A percentile compares a stretch with the other conserved stretches of the same genome.
Evolutionary conservation across 2,329 filamentous ascomycete species (phyloP).

Genomic region (Ceratocystis diversiconidia): DNA sequence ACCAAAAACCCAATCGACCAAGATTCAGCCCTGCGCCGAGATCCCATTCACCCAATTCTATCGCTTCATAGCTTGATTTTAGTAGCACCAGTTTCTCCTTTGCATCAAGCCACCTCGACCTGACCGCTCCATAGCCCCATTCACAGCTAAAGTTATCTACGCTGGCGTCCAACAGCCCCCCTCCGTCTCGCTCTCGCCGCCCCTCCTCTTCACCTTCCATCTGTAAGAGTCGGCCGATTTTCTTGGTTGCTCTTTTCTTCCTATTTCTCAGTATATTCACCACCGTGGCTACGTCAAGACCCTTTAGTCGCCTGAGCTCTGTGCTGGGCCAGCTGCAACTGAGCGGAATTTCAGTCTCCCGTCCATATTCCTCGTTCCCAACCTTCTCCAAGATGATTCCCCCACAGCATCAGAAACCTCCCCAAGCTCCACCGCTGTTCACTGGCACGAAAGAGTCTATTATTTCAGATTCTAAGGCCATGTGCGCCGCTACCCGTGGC

Average conservation of each 20-base stretch:
- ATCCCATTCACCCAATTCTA: background rate
- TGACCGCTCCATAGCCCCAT: background rate
- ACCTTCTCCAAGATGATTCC: slow-evolving; percentile 40
- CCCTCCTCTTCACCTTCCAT: slow-evolving; percentile 7
- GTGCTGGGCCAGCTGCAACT: slow-evolving; percentile 42
- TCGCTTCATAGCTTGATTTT: background rate
- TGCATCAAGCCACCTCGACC: background rate
- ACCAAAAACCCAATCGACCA: background rate
- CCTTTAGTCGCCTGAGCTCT: slow-evolving; percentile 42
- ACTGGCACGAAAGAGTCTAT: slow-evolving; percentile 58
- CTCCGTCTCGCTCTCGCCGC: slow-evolving; percentile 5
- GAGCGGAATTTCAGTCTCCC: slow-evolving; percentile 24
- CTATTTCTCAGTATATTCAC: slow-evolving; percentile 41
- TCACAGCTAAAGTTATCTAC: background rate
- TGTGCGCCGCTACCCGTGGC: slow-evolving; percentile 48
- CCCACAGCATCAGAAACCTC: slow-evolving; percentile 55
- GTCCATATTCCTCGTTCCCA: slow-evolving; percentile 19
- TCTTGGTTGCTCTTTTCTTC: slow-evolving; percentile 33
- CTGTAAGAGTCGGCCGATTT: slow-evolving; percentile 11
- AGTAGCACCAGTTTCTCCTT: no score
- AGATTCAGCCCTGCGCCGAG: background rate
- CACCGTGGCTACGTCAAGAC: slow-evolving; percentile 54
- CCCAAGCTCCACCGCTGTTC: slow-evolving; percentile 65
- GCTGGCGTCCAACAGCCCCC: slow-evolving; percentile 8
- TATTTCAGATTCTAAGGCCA: slow-evolving; percentile 48